Percentiles rank a stretch among this genome's conserved stretches.
phyloP scores from a whole-genome alignment of 345 rosid genomes.

The Isatis tinctoria region DNA sequence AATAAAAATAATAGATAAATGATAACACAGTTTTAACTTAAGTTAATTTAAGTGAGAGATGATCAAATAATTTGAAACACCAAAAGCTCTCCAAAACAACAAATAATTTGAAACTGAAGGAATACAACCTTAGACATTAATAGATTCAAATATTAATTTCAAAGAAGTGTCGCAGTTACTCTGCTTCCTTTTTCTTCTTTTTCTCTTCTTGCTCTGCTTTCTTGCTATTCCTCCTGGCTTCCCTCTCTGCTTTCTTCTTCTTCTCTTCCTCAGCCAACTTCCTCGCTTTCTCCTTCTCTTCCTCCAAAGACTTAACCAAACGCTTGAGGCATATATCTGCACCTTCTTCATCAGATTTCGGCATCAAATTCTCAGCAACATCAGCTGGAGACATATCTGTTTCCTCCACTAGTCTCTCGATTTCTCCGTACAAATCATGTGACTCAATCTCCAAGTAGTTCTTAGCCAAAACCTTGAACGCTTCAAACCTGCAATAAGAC shows the following conservation, averaged over 20 bases:
- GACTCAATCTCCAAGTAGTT: conserved; percentile 34
- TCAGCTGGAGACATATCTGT: conserved; percentile 34
- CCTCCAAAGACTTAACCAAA: conserved; percentile 30
- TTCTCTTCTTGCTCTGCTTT: not conserved
- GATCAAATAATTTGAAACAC: no score
- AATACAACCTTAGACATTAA: no score
- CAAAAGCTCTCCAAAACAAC: no score
- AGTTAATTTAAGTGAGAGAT: no score
- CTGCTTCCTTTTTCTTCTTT: no score
- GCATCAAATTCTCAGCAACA: conserved; percentile 44
- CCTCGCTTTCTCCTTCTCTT: conserved; percentile 17
- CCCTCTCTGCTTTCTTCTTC: not conserved
- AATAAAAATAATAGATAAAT: no score
- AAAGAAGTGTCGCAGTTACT: no score
- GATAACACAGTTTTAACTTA: no score
- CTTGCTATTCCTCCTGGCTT: no score
- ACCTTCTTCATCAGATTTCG: conserved; percentile 20
- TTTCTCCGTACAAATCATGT: conserved; percentile 24
- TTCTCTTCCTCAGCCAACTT: not conserved
- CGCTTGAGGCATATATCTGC: conserved; percentile 29
- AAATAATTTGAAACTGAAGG: no score
- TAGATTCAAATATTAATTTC: no score
- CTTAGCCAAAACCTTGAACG: conserved; percentile 42
- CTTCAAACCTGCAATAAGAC: conserved; percentile 16
- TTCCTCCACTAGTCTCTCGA: conserved; percentile 14